These are phyloP conservation scores for Sicyos edulis DNA, from an alignment of 306 rosid species.

Conservation along the genomic window DNA sequence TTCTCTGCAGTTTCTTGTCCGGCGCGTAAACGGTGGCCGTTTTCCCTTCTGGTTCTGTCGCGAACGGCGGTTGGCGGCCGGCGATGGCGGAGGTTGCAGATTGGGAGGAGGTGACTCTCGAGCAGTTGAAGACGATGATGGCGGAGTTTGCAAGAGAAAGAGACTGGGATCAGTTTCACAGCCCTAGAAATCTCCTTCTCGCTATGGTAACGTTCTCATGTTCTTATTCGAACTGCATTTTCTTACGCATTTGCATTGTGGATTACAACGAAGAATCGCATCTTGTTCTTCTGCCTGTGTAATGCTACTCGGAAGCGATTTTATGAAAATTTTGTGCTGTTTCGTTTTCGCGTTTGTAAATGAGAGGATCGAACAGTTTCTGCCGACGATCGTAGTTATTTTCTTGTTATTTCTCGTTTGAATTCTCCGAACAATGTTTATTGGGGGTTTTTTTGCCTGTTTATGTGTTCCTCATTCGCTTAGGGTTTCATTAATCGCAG, in stretches of 20 bases:
- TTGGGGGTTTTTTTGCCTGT: not conserved
- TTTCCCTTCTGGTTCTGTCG: not conserved
- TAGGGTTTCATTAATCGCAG: not conserved
- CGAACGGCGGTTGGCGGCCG: not conserved
- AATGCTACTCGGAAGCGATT: not conserved
- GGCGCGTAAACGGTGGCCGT: not conserved
- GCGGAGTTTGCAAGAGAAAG: conserved; percentile 22
- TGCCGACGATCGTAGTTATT: not conserved
- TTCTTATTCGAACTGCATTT: not conserved
- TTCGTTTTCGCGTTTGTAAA: not conserved
- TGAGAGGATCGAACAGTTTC: not conserved
- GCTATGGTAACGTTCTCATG: conserved; percentile 10
- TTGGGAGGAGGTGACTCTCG: conserved; percentile 13
- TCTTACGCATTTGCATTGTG: not conserved
- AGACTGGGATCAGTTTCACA: conserved; percentile 25
- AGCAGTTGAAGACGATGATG: conserved; percentile 21
- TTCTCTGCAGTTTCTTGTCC: not conserved
- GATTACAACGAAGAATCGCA: not conserved
- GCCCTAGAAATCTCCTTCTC: conserved; percentile 25
- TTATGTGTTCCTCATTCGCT: not conserved
- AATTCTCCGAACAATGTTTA: not conserved
- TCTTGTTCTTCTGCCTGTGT: not conserved
- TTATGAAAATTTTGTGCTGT: not conserved
- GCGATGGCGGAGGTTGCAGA: not conserved
- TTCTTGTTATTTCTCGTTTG: conserved; percentile 1